Evolutionary conservation across 495 filamentous ascomycete genomes (phyloP), one percentile per base, ranked within the genome.

Genomic region (Tuber melanosporum): DNA sequence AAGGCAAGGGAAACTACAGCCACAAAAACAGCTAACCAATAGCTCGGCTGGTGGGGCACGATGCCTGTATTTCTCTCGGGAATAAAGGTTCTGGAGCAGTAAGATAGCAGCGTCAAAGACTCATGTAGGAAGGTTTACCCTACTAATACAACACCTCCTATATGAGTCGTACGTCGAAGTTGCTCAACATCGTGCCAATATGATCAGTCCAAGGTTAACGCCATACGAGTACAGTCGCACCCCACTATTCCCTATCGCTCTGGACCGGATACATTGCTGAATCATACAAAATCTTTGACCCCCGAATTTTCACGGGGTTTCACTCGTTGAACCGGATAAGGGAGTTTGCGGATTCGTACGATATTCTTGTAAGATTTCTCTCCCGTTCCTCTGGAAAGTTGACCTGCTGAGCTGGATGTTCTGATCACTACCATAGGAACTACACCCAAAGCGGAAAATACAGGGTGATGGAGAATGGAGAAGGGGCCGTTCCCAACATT

Each of bases 11-110:
- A 52, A 45, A 46, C n/a, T 44, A 44, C 71, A 26, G n/a, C 45
- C 57, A 73, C n/a, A 22, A 71, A 26, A 77, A 42, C 39, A 39
- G 46, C 75, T 62, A 71, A n/a, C 41, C 73, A 32, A 77, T 74
- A 71, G 15, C 41, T 36, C 74, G 69, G 47, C 47, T 74, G 71
- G 62, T 20, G 45, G 43, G 62, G 41, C 42, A 22, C 36, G 15
- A 20, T 36, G 46, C 47, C 52, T 5, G 73, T 32, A 75, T 52
- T n/a, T 22, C 47, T 6, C 22, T 42, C 32, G 15, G 71, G 44
- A 32, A 57, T 9, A 43, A 32, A 45, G 32, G 74, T 45, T 22
- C 70, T 70, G 62, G 62, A 45, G 46, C 39, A 57, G 69, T 46
- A 45, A 41, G 72, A 66, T 45, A 66, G 57, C 57, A 66, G 26